Conservation (phyloP, 805 yeast species). For the Schwanniomyces sp. region DNA sequence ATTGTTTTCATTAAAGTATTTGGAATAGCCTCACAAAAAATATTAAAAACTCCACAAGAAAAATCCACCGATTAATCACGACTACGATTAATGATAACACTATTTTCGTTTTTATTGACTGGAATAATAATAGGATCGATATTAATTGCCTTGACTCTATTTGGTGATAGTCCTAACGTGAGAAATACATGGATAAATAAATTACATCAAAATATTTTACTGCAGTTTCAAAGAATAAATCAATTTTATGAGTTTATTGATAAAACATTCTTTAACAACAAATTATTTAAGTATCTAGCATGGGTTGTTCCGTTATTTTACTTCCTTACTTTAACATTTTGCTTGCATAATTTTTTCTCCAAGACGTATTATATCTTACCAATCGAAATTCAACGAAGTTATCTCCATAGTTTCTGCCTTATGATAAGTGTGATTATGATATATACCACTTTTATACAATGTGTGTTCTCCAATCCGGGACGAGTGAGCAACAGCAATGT, state of each 20-base stretch:
- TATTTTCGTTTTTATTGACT: conserved; percentile 4
- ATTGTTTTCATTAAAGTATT: not conserved
- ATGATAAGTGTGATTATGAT: conserved; percentile 29
- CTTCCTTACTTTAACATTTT: conserved; percentile 29
- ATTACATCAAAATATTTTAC: conserved; percentile 11
- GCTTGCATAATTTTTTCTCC: conserved; percentile 31
- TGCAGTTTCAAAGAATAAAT: conserved; percentile 3
- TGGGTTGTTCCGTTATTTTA: conserved; percentile 49
- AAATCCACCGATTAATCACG: not conserved
- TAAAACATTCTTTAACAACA: conserved; percentile 18
- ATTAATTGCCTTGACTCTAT: conserved; percentile 32
- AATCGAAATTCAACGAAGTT: conserved; percentile 2
- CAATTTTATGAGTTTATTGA: conserved; percentile 16
- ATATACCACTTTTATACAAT: conserved; percentile 34
- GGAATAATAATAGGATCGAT: conserved; percentile 7
- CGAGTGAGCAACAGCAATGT: conserved; percentile 14
- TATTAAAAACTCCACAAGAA: not conserved
- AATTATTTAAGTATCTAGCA: conserved; percentile 21
- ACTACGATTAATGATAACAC: conserved; percentile 1
- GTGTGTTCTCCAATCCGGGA: conserved; percentile 48
- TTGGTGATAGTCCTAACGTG: conserved; percentile 49
- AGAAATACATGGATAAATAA: conserved; percentile 34
- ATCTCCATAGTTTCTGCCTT: conserved; percentile 20
- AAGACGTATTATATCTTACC: conserved; percentile 22
- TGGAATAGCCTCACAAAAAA: not conserved